phyloP scores from a whole-genome alignment of 257 asterid species.

The Solanum pennellii region DNA sequence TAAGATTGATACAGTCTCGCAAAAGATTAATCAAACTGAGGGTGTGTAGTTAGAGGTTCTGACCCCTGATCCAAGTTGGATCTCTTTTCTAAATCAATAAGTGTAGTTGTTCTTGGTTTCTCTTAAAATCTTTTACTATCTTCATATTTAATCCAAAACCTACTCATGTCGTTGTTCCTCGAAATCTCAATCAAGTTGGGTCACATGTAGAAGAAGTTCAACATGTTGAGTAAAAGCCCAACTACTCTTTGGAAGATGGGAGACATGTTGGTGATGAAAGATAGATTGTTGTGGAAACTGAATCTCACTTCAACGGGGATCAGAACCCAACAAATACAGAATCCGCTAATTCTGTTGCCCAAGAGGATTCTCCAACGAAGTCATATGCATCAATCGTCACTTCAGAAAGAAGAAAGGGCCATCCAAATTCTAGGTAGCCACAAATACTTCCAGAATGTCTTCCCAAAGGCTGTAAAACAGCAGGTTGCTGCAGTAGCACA shows the following conservation, averaged over 20 bases:
- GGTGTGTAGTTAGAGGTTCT: slow-evolving; percentile 20
- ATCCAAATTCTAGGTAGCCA: too few relatives aligned
- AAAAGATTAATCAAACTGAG: slow-evolving; percentile 19
- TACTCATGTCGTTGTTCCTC: slow-evolving; percentile 28
- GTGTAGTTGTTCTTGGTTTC: not conserved
- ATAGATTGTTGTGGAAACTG: slow-evolving; percentile 33
- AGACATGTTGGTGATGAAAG: slow-evolving; percentile 23
- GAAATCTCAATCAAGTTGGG: slow-evolving; percentile 23
- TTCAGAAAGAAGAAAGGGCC: too few relatives aligned
- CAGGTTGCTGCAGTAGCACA: too few relatives aligned
- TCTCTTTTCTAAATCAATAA: not conserved
- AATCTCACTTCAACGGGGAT: slow-evolving; percentile 26
- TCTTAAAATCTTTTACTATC: not conserved
- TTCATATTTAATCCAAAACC: slow-evolving; percentile 43
- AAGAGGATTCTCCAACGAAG: slow-evolving; percentile 61
- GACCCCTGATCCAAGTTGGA: slow-evolving; percentile 52
- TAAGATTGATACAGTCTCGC: slow-evolving; percentile 22
- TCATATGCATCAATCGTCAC: slow-evolving; percentile 14
- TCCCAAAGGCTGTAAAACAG: too few relatives aligned
- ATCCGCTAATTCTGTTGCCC: slow-evolving; percentile 29
- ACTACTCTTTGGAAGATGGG: slow-evolving; percentile 36
- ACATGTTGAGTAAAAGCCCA: slow-evolving; percentile 22
- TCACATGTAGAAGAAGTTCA: slow-evolving; percentile 34
- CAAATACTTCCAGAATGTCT: too few relatives aligned
- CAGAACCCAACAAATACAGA: slow-evolving; percentile 19